Evolutionary conservation across 352 stramenopile genomes (phyloP), one percentile per base, ranked within the genome.

Genomic region (Globisporangium nodosum): DNA sequence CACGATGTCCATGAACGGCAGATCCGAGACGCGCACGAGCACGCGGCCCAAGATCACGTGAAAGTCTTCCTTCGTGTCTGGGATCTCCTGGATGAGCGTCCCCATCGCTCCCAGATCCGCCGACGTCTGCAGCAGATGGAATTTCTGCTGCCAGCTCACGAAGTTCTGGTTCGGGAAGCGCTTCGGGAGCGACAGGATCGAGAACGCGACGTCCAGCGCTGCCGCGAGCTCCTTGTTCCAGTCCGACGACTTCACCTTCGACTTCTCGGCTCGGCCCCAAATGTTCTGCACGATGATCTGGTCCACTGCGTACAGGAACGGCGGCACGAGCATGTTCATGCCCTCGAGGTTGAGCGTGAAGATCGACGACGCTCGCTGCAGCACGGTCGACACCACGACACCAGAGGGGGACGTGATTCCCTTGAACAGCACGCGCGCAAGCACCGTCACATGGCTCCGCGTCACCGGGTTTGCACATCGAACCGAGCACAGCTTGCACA

Each of bases 261-360:
- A 84, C 31, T 81, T 80, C 57, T 85, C 66, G 8, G 83, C 83
- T 9, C 76, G 70, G 24, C 68, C 78, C 77, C 81, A 93, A 21
- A 93, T 93, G 33, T 88, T 91, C 37, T 77, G 70, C 13, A 93
- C 77, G 65, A 92, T 92, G 47, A 95, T 87, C 50, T 86, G 70
- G 52, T 95, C 85, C 21, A 95, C 76, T 0, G 82, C 76, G 56
- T 92, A 83, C 43, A 95, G 63, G 70, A 93, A 91, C 9, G 82
- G 74, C 1, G 85, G 85, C 13, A 95, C 81, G 3, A 95, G 65
- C 21, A 82, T 81, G 50, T 90, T 89, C 47, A 92, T 72, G 11
- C 85, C 85, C 49, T 88, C 74, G 0, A 93, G 58, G 50, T 90
- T 92, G 18, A 90, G 69, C 16, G 83, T 87, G 50, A 95, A 95